phyloP scores from a whole-genome alignment of 1,139 yeast genomes.

The Kodamaea fungicola region DNA sequence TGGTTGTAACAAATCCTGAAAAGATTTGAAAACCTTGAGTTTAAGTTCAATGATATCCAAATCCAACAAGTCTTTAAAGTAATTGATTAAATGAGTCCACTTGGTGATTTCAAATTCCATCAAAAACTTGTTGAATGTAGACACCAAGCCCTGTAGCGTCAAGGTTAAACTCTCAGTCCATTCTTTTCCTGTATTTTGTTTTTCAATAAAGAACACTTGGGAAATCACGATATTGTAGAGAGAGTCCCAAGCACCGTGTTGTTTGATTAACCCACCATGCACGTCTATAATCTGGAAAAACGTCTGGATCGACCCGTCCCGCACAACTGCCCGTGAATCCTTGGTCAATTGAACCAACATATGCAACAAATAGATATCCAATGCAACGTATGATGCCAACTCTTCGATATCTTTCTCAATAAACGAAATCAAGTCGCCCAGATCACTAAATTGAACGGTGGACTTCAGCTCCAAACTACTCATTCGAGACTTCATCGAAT shows the following conservation, averaged over 20 bases:
- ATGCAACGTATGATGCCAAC: conserved; percentile 21
- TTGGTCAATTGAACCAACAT: conserved; percentile 59
- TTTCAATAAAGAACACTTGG: conserved; percentile 21
- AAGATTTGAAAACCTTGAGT: conserved; percentile 49
- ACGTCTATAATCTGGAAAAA: conserved; percentile 81
- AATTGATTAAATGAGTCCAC: conserved; percentile 53
- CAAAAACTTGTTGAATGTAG: conserved; percentile 47
- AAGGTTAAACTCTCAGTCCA: conserved; percentile 57
- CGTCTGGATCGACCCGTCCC: conserved; percentile 87
- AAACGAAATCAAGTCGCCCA: conserved; percentile 1
- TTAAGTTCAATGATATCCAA: conserved; percentile 48
- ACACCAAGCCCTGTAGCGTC: conserved; percentile 57
- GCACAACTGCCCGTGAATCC: conserved; percentile 72
- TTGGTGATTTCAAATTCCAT: conserved; percentile 21
- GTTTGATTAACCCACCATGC: conserved; percentile 55
- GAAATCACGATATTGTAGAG: conserved; percentile 52
- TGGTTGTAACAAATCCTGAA: conserved; percentile 42
- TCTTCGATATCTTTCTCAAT: conserved; percentile 13
- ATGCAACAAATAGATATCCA: conserved; percentile 66
- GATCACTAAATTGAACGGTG: conserved; percentile 15
- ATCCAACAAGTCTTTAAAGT: conserved; percentile 35
- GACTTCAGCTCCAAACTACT: not conserved
- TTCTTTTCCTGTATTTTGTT: conserved; percentile 26
- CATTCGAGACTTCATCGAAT: conserved; percentile 48
- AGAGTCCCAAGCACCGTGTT: conserved; percentile 51